phyloP scores from a whole-genome alignment of 208 protist genomes.

The Porcisia hertigi region DNA sequence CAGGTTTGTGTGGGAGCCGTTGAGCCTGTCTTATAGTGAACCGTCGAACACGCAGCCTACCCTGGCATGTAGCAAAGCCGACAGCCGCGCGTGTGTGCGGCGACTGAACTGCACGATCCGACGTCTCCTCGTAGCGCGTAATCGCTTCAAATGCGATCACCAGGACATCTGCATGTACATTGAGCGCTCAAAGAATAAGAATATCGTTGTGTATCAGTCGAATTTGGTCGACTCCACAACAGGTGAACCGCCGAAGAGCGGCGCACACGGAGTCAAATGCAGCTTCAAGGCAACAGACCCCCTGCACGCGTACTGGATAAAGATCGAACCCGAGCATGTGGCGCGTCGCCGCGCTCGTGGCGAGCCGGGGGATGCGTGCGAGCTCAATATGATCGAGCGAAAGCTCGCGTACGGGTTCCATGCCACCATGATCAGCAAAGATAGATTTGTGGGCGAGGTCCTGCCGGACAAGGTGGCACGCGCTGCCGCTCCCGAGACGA shows the following conservation, averaged over 20 bases:
- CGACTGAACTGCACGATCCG: conserved; percentile 53
- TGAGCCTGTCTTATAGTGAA: conserved; percentile 10
- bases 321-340: conserved; percentile 63
- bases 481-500: conserved; percentile 11
- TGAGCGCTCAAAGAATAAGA: conserved; percentile 77
- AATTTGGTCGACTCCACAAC: conserved; percentile 35
- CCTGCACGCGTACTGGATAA: conserved; percentile 77
- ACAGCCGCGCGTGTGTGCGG: conserved; percentile 46
- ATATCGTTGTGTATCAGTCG: conserved; percentile 75
- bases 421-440: conserved; percentile 29
- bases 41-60: conserved; percentile 19
- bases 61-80: conserved; percentile 55
- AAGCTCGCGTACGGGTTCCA: conserved; percentile 80
- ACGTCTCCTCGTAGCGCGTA: conserved; percentile 34
- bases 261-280: conserved; percentile 16
- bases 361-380: conserved; percentile 47
- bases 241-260: conserved; percentile 22
- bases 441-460: conserved; percentile 30
- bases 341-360: conserved; percentile 40
- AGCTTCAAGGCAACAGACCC: conserved; percentile 52
- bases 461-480: conserved; percentile 25
- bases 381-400: conserved; percentile 69
- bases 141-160: conserved; percentile 67
- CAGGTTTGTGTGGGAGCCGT: conserved; percentile 30
- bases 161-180: conserved; percentile 85